These are phyloP conservation scores for Ophiognomonia clavigignenti-juglandacearum DNA, from an alignment of 2,329 filamentous ascomycete species.

Conservation along the genomic window DNA sequence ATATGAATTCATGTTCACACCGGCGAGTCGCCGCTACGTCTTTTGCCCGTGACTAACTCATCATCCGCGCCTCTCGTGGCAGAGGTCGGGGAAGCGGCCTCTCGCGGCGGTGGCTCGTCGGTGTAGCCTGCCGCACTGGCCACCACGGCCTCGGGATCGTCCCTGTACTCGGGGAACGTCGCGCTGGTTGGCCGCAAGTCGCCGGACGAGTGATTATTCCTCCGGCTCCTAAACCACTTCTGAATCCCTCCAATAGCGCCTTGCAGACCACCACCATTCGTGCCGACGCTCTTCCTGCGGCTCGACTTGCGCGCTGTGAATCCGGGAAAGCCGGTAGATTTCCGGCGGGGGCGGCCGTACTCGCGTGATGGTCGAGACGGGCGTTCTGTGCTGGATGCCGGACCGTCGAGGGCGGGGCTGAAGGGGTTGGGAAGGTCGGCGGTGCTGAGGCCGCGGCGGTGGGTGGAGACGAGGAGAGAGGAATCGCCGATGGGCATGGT, in stretches of 20 bases:
- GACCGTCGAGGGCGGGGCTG: not conserved
- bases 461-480: constrained; percentile 31
- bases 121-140: not conserved
- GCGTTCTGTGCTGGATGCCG: constrained; percentile 4
- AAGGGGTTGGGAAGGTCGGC: constrained; percentile 14
- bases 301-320: constrained; percentile 48
- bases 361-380: constrained; percentile 7
- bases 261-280: constrained; percentile 40
- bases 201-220: constrained; percentile 5
- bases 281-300: constrained; percentile 30
- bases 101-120: constrained; percentile 6
- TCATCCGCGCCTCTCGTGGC: not conserved
- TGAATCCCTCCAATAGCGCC: constrained; percentile 48
- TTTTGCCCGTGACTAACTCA: constrained; percentile 5
- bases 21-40: constrained; percentile 13
- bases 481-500: constrained; percentile 37
- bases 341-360: constrained; percentile 41
- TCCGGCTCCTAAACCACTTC: constrained; percentile 44
- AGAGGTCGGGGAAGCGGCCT: not conserved
- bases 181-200: constrained; percentile 9
- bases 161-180: constrained; percentile 16
- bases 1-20: constrained; percentile 14
- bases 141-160: constrained; percentile 11
- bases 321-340: constrained; percentile 58
- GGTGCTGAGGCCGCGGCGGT: constrained; percentile 27